These are phyloP conservation scores for Escovopsis sp. DNA, from an alignment of 2,329 filamentous ascomycete genomes.

Conservation along the genomic window DNA sequence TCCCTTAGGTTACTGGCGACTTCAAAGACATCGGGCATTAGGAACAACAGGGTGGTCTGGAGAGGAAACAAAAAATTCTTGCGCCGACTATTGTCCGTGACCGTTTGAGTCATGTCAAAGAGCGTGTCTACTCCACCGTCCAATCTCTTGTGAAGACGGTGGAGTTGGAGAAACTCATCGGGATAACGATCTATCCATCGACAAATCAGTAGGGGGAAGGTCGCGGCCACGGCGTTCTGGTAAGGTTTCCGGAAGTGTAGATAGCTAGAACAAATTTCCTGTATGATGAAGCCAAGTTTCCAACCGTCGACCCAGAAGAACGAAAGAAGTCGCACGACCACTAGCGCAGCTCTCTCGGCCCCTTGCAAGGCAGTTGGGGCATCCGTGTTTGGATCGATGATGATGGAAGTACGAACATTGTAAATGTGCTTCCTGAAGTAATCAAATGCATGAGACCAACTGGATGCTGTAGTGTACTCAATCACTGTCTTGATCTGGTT, in stretches of 20 bases:
- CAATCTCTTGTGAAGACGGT: conserved; percentile 43
- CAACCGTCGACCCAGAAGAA: conserved; percentile 49
- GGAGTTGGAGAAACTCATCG: conserved; percentile 47
- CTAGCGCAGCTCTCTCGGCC: conserved; percentile 36
- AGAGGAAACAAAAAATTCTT: conserved; percentile 44
- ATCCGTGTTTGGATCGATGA: conserved; percentile 22
- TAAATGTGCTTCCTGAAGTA: conserved; percentile 39
- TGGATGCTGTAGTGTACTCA: conserved; percentile 50
- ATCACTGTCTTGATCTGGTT: conserved; percentile 38
- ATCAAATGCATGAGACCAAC: conserved; percentile 44
- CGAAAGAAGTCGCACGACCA: conserved; percentile 42
- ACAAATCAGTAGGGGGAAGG: conserved; percentile 46
- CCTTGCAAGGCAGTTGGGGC: conserved; percentile 24
- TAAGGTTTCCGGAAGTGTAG: conserved; percentile 48
- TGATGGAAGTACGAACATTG: conserved; percentile 29
- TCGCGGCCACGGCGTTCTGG: conserved; percentile 47
- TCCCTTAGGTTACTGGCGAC: conserved; percentile 53
- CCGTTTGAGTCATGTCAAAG: conserved; percentile 52
- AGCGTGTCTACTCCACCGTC: conserved; percentile 51
- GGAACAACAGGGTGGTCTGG: conserved; percentile 45
- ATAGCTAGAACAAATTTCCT: conserved; percentile 52
- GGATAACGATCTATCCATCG: conserved; percentile 53
- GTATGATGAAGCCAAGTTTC: conserved; percentile 45
- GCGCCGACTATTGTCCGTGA: conserved; percentile 40
- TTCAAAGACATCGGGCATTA: conserved; percentile 55